Evolutionary conservation across 805 yeast species (phyloP).

Genomic region (Aciculoconidium aculeatum): DNA sequence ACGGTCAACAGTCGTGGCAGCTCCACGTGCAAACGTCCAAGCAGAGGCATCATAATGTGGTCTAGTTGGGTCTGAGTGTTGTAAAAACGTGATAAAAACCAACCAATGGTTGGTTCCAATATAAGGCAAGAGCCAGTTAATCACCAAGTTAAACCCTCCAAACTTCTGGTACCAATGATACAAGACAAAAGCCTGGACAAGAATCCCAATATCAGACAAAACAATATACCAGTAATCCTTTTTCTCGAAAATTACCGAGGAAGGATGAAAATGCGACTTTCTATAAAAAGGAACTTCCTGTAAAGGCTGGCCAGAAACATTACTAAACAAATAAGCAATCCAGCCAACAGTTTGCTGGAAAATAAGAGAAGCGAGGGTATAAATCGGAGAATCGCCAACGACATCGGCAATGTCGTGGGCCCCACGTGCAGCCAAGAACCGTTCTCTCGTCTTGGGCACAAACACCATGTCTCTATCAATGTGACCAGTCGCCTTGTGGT

Average conservation of each 20-base stretch:
- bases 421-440: constrained; percentile 28
- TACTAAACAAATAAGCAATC: constrained; percentile 43
- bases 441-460: constrained; percentile 48
- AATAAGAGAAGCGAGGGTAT: constrained; percentile 35
- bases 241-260: constrained; percentile 49
- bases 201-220: constrained; percentile 51
- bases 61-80: constrained; percentile 55
- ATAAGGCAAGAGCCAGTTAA: constrained; percentile 57
- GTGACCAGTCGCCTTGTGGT: constrained; percentile 61
- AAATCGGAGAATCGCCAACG: constrained; percentile 52
- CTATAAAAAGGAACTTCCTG: constrained; percentile 37
- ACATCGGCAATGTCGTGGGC: constrained; percentile 38
- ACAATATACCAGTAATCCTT: constrained; percentile 52
- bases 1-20: constrained; percentile 61
- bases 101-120: constrained; percentile 60
- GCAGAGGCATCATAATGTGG: constrained; percentile 52
- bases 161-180: constrained; percentile 46
- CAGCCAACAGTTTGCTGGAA: constrained; percentile 56
- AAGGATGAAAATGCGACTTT: constrained; percentile 50
- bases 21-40: constrained; percentile 65
- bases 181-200: constrained; percentile 37
- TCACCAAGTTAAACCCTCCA: constrained; percentile 45
- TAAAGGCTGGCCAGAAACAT: constrained; percentile 45
- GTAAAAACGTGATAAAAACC: constrained; percentile 56
- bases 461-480: constrained; percentile 56